Percentiles rank a stretch among this genome's conserved stretches.
Conservation (phyloP, 2,329 filamentous ascomycete genomes). For the Zopfia rhizophila region DNA sequence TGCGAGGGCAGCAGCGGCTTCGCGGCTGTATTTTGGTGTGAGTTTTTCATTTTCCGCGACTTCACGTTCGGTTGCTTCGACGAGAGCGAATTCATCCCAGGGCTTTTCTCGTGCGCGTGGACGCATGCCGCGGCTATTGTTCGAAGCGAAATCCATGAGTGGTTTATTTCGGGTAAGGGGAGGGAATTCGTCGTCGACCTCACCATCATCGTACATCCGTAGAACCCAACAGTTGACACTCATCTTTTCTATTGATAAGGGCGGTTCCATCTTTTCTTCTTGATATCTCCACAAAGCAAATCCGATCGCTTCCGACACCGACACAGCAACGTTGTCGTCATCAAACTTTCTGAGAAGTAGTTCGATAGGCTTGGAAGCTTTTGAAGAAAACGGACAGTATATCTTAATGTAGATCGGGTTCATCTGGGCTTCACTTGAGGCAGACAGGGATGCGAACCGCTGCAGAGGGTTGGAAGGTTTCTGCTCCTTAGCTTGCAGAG, state of each 20-base stretch:
- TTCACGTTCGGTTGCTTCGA: conserved; percentile 75
- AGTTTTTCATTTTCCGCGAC: conserved; percentile 74
- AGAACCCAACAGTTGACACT: conserved; percentile 86
- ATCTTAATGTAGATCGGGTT: conserved; percentile 81
- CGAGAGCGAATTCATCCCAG: conserved; percentile 84
- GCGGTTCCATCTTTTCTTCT: conserved; percentile 78
- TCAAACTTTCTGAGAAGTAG: conserved; percentile 76
- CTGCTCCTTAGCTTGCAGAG: conserved; percentile 76
- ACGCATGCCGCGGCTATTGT: conserved; percentile 75
- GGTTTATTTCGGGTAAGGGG: conserved; percentile 78
- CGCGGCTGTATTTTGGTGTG: conserved; percentile 73
- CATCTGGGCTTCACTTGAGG: conserved; percentile 73
- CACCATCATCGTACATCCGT: conserved; percentile 84
- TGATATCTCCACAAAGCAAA: conserved; percentile 81
- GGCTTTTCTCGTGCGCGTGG: conserved; percentile 77
- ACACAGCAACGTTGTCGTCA: conserved; percentile 75
- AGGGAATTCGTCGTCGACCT: conserved; percentile 87
- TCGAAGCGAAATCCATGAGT: conserved; percentile 79
- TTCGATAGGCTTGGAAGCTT: conserved; percentile 73
- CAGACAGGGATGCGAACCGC: conserved; percentile 78
- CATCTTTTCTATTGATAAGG: conserved; percentile 71
- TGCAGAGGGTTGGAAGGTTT: conserved; percentile 78
- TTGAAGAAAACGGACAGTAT: conserved; percentile 76
- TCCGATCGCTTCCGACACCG: conserved; percentile 83
- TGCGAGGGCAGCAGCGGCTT: conserved; percentile 51